Conservation (phyloP, 2,329 filamentous ascomycete genomes). For the Apiospora rasikravindrae region DNA sequence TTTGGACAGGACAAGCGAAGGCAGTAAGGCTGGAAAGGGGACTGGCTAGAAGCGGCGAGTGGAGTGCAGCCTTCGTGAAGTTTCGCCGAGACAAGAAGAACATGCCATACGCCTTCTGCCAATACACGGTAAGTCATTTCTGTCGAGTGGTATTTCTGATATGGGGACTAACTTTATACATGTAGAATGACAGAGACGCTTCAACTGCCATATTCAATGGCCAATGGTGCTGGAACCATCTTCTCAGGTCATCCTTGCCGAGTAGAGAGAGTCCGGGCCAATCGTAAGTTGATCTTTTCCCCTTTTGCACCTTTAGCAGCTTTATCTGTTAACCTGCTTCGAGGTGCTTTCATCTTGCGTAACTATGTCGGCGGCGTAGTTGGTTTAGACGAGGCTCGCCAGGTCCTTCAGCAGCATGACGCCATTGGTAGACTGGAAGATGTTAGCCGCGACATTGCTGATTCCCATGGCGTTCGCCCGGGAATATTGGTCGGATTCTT, state of each 20-base stretch:
- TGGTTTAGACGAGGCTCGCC: slow-evolving; percentile 48
- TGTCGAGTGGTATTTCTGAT: background rate
- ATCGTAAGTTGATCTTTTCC: slow-evolving; percentile 49
- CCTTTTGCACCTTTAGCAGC: background rate
- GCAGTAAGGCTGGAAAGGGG: too few species aligned
- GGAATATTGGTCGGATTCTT: slow-evolving; percentile 54
- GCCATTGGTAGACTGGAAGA: slow-evolving; percentile 46
- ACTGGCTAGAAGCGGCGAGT: slow-evolving; percentile 40
- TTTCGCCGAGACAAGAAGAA: slow-evolving; percentile 61
- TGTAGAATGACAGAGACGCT: slow-evolving; percentile 55
- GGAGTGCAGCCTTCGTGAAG: slow-evolving; percentile 65
- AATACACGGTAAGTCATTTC: slow-evolving; percentile 59
- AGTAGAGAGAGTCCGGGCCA: slow-evolving; percentile 64
- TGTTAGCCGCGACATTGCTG: slow-evolving; percentile 41
- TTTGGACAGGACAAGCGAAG: too few species aligned
- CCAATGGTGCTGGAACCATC: slow-evolving; percentile 50
- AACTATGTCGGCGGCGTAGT: slow-evolving; percentile 44
- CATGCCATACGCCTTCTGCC: slow-evolving; percentile 70
- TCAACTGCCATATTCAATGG: slow-evolving; percentile 51
- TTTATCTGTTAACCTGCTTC: slow-evolving; percentile 30
- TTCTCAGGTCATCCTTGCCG: slow-evolving; percentile 64
- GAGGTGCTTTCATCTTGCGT: slow-evolving; percentile 57
- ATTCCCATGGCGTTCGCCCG: slow-evolving; percentile 41
- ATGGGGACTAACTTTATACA: slow-evolving; percentile 32
- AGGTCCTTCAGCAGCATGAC: slow-evolving; percentile 51